Conservation (phyloP, 2,329 filamentous ascomycete genomes). For the Apiospora marii region DNA sequence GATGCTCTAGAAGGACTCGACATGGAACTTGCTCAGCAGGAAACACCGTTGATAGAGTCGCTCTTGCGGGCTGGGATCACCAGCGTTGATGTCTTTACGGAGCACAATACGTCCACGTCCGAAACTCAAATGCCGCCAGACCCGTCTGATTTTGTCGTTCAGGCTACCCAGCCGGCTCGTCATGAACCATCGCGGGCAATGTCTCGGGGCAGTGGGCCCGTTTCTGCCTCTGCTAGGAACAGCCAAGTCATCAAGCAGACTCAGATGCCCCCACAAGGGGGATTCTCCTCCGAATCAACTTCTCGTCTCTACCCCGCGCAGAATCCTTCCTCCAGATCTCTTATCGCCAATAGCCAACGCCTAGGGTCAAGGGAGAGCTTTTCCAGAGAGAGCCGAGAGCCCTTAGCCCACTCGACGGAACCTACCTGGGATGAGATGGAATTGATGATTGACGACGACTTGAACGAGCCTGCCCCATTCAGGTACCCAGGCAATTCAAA, state of each 20-base stretch:
- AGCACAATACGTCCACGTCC: constrained; percentile 37
- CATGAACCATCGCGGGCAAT: constrained; percentile 39
- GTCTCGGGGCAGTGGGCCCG: constrained; percentile 38
- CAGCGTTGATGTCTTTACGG: constrained; percentile 47
- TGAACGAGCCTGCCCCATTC: constrained; percentile 2
- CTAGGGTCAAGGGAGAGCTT: not conserved
- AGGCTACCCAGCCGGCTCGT: constrained; percentile 52
- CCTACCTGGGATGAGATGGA: constrained; percentile 23
- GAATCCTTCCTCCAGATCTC: not conserved
- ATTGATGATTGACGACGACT: constrained; percentile 12
- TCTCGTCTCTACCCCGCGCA: not conserved
- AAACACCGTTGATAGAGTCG: constrained; percentile 49
- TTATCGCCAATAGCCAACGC: constrained; percentile 4
- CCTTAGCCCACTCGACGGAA: constrained; percentile 23
- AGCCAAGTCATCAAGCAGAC: constrained; percentile 62
- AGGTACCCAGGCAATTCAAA: not conserved
- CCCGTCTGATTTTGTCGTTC: constrained; percentile 46
- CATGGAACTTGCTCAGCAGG: constrained; percentile 51
- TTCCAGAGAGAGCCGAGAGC: not conserved
- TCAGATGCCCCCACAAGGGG: constrained; percentile 46
- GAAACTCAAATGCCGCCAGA: constrained; percentile 32
- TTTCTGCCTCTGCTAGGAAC: constrained; percentile 35
- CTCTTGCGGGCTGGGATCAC: constrained; percentile 57
- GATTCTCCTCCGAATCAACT: not conserved
- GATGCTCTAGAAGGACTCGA: constrained; percentile 46